phyloP scores from a whole-genome alignment of 225 moss, liverwort and hornwort genomes.

The Straminergon stramineum region DNA sequence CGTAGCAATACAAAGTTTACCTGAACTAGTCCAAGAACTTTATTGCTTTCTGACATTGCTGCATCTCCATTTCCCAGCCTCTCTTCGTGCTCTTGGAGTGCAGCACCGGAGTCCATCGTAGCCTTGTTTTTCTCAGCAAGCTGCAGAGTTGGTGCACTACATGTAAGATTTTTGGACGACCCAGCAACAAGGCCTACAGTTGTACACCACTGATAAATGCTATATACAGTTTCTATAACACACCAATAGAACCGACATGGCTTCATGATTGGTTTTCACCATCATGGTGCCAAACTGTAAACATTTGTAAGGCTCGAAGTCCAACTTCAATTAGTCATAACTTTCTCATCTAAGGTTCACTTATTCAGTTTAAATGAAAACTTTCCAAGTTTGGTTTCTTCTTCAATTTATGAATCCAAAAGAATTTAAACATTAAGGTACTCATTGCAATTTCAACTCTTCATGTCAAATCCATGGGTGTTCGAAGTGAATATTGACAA shows the following conservation, averaged over 20 bases:
- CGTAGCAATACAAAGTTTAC: not conserved
- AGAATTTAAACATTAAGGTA: not conserved
- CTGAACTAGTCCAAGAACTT: not conserved
- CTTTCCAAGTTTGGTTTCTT: not conserved
- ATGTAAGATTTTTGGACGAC: not conserved
- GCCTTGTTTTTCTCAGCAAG: slow-evolving; percentile 24
- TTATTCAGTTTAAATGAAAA: not conserved
- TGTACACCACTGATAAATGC: not conserved
- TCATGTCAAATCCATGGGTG: not conserved
- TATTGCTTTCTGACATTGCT: not conserved
- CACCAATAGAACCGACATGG: not conserved
- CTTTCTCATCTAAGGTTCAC: not conserved
- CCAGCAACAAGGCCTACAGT: not conserved
- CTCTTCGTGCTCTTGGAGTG: not conserved
- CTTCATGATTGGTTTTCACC: not conserved
- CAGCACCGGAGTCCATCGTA: not conserved
- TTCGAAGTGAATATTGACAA: not conserved
- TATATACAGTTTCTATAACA: not conserved
- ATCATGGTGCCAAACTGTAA: not conserved
- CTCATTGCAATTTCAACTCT: not conserved
- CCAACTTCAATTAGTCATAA: not conserved
- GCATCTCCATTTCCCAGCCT: not conserved
- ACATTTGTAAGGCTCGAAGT: not conserved
- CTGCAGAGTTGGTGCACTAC: slow-evolving; percentile 9
- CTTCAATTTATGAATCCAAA: not conserved